Percentiles rank a stretch among this genome's conserved stretches.
phyloP scores from a whole-genome alignment of 192 early-diverging fungal species.

The Coemansia reversa region DNA sequence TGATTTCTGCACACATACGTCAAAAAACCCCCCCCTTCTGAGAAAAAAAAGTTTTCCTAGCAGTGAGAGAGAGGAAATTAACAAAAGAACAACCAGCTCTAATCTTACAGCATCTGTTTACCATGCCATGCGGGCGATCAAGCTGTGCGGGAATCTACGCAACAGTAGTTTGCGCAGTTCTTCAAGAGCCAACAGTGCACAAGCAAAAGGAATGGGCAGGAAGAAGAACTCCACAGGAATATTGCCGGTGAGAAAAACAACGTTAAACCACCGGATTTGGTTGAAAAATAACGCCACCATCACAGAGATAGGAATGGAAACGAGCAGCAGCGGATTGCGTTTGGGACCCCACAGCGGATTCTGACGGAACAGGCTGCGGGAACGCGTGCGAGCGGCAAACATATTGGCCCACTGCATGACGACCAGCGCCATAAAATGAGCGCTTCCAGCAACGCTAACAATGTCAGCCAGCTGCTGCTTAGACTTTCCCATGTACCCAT shows the following conservation, averaged over 20 bases:
- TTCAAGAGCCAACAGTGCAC: slow-evolving; percentile 57
- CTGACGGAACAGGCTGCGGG: slow-evolving; percentile 38
- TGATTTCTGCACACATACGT: no score
- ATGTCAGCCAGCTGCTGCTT: slow-evolving; percentile 48
- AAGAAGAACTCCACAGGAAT: slow-evolving; percentile 64
- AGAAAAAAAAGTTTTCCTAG: no score
- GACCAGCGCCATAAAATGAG: slow-evolving; percentile 55
- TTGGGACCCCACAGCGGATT: slow-evolving; percentile 52
- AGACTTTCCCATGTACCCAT: slow-evolving; percentile 57
- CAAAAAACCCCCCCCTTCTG: no score
- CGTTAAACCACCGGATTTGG: slow-evolving; percentile 36
- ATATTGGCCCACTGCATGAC: slow-evolving; percentile 55
- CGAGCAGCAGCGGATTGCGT: slow-evolving; percentile 32
- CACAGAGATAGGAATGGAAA: slow-evolving; percentile 37
- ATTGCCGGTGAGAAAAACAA: slow-evolving; percentile 53
- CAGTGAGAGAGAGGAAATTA: background rate
- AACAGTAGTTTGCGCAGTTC: slow-evolving; percentile 60
- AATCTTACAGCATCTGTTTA: no score
- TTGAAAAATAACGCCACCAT: slow-evolving; percentile 33
- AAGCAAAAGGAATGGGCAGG: slow-evolving; percentile 57
- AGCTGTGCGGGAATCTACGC: slow-evolving; percentile 25
- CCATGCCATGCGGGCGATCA: slow-evolving; percentile 35
- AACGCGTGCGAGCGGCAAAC: slow-evolving; percentile 52
- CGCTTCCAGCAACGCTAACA: slow-evolving; percentile 27
- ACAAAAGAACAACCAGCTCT: background rate